phyloP scores from a whole-genome alignment of 139 green algal species.

The Micractinium sp. region DNA sequence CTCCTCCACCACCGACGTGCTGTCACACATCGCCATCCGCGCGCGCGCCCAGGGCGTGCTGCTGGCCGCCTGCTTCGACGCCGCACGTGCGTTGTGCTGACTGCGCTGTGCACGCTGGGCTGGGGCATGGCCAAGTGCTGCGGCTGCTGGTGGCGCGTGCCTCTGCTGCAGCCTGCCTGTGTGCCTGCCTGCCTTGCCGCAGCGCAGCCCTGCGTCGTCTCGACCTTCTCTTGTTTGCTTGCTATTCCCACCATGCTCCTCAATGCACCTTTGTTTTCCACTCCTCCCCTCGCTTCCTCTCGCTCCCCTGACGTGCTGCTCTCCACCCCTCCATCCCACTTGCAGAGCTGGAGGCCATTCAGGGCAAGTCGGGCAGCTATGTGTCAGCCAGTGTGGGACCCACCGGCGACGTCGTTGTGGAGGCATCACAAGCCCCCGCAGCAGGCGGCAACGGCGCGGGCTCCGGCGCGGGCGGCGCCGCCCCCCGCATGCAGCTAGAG shows the following conservation, averaged over 20 bases:
- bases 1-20: constrained; percentile 74
- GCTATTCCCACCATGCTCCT: too few relatives aligned
- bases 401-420: constrained; percentile 5
- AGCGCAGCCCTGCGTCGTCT: background rate
- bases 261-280: too few relatives aligned
- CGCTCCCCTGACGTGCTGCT: background rate
- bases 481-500: constrained; percentile 37
- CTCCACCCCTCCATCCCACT: background rate
- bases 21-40: constrained; percentile 91
- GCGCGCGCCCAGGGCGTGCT: constrained; percentile 81
- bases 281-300: too few relatives aligned
- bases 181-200: background rate
- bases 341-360: background rate
- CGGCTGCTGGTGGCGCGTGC: background rate
- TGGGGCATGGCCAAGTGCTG: background rate
- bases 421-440: background rate
- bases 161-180: background rate
- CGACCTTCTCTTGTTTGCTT: too few relatives aligned
- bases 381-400: constrained; percentile 8
- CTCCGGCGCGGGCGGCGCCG: background rate
- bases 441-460: background rate
- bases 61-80: constrained; percentile 83
- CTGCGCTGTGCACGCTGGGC: background rate
- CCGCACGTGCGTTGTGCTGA: background rate
- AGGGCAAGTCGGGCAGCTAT: background rate